Evolutionary conservation across 106 monocot genomes (phyloP), one percentile per base, ranked within the genome.

Genomic region (Acorus calamus): DNA sequence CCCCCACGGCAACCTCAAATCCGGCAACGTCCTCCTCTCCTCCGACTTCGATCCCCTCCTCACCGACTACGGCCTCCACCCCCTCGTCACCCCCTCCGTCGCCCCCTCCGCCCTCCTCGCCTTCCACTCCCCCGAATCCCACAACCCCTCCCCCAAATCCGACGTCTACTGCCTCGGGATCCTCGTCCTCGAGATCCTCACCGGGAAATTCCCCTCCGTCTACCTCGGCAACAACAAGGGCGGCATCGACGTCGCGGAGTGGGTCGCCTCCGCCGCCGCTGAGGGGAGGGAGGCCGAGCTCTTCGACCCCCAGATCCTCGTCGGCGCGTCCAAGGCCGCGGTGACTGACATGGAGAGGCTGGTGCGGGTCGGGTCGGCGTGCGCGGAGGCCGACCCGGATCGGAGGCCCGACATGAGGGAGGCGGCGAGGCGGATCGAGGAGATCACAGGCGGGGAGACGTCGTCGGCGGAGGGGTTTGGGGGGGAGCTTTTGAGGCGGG

Each of bases 121-220:
- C 14, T 78, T 74, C 71, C 69, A 67, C 14, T 81, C 93, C 2
- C 93, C 93, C 11, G 93, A 94, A 65, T 63, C 62, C 64, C 79
- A 62, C 61, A 80, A 68, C 65, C 57, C 84, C 9, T 69, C 66
- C 44, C 62, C 75, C 47, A 83, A 86, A 43, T 73, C 89, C 56
- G 93, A 94, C 71, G 86, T 94, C 44, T 86, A 83, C 72, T 89
- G 86, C 79, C 76, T 94, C 69, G 93, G 89, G 58, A 68, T 94
- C 77, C 41, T 94, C 64, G 63, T 94, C 69, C 80, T 93, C 60
- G 93, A 93, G 80, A 65, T 89, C 60, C 77, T 93, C 71, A 83
- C 83, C 14, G 93, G 88, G 4, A 89, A 86, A 63, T 86, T 81
- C 72, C 93, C 93, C 2, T 76, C 85, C 4, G 86, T 80, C 70